A percentile compares a stretch with the other conserved stretches of the same genome.
Conservation (phyloP, 352 stramenopile genomes). For the Phytophthora foliorum region DNA sequence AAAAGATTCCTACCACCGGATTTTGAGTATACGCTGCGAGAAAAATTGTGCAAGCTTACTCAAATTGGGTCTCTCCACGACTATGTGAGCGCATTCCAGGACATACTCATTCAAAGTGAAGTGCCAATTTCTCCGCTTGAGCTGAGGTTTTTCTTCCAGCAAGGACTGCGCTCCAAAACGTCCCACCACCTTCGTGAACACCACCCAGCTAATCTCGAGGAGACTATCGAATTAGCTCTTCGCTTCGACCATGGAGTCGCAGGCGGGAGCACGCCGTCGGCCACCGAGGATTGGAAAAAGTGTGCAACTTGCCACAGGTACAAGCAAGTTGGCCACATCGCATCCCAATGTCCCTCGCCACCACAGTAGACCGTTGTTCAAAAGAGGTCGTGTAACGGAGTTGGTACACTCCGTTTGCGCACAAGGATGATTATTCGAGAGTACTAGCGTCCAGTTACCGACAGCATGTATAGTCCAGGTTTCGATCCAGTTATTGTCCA, state of each 20-base stretch:
- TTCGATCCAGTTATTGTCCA: no score
- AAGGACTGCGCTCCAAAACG: neutral
- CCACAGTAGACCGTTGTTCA: no score
- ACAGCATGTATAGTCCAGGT: no score
- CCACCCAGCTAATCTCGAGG: neutral
- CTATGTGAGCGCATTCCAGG: constrained; percentile 1
- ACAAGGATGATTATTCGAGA: no score
- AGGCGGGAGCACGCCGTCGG: no score
- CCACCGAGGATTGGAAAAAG: no score
- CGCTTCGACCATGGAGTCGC: constrained; percentile 1
- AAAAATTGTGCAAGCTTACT: constrained; percentile 1
- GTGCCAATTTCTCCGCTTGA: neutral
- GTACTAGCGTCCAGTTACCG: no score
- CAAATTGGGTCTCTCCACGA: neutral
- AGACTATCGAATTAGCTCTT: neutral
- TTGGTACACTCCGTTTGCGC: no score
- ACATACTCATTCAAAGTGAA: neutral
- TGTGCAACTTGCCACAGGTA: no score
- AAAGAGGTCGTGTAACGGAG: no score
- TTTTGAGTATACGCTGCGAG: constrained; percentile 1
- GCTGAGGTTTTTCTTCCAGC: constrained; percentile 4
- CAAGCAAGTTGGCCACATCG: no score
- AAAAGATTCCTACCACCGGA: neutral
- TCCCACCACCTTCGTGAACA: neutral
- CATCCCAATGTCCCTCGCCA: no score